phyloP scores from a whole-genome alignment of 179 eudicot genomes.

The Nepenthes alata region DNA sequence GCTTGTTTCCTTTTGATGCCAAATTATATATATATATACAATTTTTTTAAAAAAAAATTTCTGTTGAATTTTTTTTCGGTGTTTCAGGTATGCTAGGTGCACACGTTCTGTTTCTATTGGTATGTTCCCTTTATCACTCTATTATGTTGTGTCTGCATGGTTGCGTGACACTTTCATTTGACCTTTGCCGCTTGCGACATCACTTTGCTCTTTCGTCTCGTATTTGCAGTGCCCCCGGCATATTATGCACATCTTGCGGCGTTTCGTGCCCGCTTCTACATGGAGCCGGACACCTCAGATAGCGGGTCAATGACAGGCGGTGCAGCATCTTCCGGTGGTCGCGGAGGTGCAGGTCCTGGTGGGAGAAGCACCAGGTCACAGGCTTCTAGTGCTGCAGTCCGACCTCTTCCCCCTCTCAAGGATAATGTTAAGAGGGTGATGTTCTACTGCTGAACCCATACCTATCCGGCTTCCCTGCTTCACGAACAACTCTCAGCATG shows the following conservation, averaged over 20 bases:
- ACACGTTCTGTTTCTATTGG: constrained; percentile 34
- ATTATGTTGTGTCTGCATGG: background rate
- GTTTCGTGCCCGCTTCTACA: constrained; percentile 80
- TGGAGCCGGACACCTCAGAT: constrained; percentile 83
- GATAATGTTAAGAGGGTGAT: constrained; percentile 72
- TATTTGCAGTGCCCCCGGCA: constrained; percentile 70
- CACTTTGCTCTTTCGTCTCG: too few species aligned
- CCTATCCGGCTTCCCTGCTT: too few species aligned
- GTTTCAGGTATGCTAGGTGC: constrained; percentile 32
- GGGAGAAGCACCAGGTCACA: constrained; percentile 42
- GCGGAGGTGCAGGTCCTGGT: constrained; percentile 22
- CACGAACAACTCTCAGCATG: too few species aligned
- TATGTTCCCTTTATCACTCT: background rate
- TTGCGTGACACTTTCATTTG: background rate
- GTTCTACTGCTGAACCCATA: constrained; percentile 47
- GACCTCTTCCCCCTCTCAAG: constrained; percentile 74
- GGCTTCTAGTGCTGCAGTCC: constrained; percentile 47
- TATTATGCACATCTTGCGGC: constrained; percentile 92
- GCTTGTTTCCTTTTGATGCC: too few species aligned
- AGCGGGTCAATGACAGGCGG: constrained; percentile 70
- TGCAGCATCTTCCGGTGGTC: constrained; percentile 48
- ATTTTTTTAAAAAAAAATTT: background rate
- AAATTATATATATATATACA: too few species aligned
- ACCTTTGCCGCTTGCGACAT: background rate
- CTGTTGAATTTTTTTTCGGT: background rate